These are phyloP conservation scores for Amanita molliuscula DNA, from an alignment of 768 basidiomycete genomes.

Conservation along the genomic window DNA sequence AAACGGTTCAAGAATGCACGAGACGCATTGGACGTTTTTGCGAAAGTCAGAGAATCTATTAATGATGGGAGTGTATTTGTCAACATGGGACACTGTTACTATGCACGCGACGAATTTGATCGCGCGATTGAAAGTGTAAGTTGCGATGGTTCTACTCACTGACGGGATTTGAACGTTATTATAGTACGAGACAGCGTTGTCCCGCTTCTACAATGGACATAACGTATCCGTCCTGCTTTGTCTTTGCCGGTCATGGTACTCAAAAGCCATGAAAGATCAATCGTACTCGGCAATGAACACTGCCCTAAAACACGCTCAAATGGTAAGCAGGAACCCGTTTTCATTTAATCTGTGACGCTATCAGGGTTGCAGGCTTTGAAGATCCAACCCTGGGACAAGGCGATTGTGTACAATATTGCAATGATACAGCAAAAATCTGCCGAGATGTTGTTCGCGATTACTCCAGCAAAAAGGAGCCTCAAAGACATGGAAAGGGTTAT, in stretches of 20 bases:
- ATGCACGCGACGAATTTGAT: slow-evolving; percentile 87
- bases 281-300: slow-evolving; percentile 72
- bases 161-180: background rate
- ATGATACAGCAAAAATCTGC: slow-evolving; percentile 98
- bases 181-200: slow-evolving; percentile 89
- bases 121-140: slow-evolving; percentile 91
- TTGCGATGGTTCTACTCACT: slow-evolving; percentile 6
- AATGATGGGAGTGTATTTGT: slow-evolving; percentile 79
- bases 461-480: slow-evolving; percentile 66
- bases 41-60: slow-evolving; percentile 81
- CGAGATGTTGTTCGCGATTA: slow-evolving; percentile 73
- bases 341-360: slow-evolving; percentile 2
- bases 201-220: slow-evolving; percentile 62
- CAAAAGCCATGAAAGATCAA: slow-evolving; percentile 86
- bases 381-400: slow-evolving; percentile 80
- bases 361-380: slow-evolving; percentile 57
- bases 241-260: slow-evolving; percentile 88
- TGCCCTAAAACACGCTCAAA: slow-evolving; percentile 78
- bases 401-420: slow-evolving; percentile 89
- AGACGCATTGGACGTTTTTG: slow-evolving; percentile 84
- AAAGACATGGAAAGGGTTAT: slow-evolving; percentile 73
- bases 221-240: slow-evolving; percentile 74
- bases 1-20: slow-evolving; percentile 64
- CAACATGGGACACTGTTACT: slow-evolving; percentile 97
- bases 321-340: slow-evolving; percentile 30